Evolutionary conservation across 164 flowering plant genomes (phyloP), one percentile per base, ranked within the genome.

Genomic region (Stephania japonica): DNA sequence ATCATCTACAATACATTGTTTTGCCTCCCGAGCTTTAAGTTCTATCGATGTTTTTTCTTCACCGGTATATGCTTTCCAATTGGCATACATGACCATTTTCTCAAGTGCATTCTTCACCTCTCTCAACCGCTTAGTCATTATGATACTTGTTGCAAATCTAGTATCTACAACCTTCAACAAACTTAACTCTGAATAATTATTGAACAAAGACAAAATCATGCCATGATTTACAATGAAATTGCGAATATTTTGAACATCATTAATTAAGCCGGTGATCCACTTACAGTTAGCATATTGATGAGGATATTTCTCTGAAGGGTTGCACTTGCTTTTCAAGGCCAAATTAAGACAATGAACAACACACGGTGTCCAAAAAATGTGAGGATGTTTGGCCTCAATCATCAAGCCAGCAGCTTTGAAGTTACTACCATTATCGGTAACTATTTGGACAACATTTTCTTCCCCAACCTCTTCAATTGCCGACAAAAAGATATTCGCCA

Each of bases 281-380:
- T 12, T 41, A 21, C 65, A 71, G 21, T 71, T 27, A 19, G 1
- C 14, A 59, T 23, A 42, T 71, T 53, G 49, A 11, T 25, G 26
- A 13, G 42, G 41, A 19, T 71, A 8, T 71, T 32, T 38, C 43
- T 7, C 73, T n/a, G n/a, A n/a, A n/a, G n/a, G n/a, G n/a, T n/a
- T n/a, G n/a, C n/a, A 71, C 14, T 56, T 38, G 26, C n/a, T 71
- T 26, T 25, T 71, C 23, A 71, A 41, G 38, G 63, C 66, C 59
- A 71, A 43, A 59, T 71, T 50, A 7, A 71, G 13, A 11, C 65
- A 19, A 50, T 53, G 73, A 16, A 70, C 49, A n/a, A n/a, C 26
- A 59, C 73, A 32, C 65, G 41, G 12, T 10, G 73, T 71, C 73
- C 50, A 71, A 59, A 71, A 71, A 16, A 71, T 71, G 41, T n/a